Evolutionary conservation across 1,284 basidiomycete genomes (phyloP), one percentile per base, ranked within the genome.

Genomic region (Ceratobasidium sp.): DNA sequence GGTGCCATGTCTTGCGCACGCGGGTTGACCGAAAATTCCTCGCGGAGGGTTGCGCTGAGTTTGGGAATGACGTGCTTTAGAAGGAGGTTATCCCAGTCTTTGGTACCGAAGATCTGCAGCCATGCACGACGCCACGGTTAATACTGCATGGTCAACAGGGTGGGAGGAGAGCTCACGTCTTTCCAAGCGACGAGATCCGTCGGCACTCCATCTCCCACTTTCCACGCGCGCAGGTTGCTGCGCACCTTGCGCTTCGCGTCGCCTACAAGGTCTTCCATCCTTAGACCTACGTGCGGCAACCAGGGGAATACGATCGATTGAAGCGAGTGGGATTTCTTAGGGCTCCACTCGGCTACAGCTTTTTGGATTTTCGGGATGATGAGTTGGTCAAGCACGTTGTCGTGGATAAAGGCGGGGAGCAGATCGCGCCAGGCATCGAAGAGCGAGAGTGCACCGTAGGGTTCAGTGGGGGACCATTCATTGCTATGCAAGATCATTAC

Each of bases 361-460:
- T 89, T 88, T 51, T 88, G 86, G 1, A 99, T 85, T 80, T 98
- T 98, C 0, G 97, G 97, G 18, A 99, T 82, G 51, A 99, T 85
- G 33, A 99, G 88, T 80, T 99, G 97, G 78, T 98, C 95, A 72
- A 98, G 86, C 72, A 99, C 84, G 79, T 99, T 99, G 82, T 99
- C 96, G 54, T 87, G 87, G 74, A 99, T 89, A 81, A 98, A 99
- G 0, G 85, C 84, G 0, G 97, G 97, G 0, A 99, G 84, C 67
- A 97, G 87, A 0, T 87, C 84, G 1, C 88, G 87, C 97, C 97
- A 99, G 0, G 89, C 85, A 79, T 97, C 92, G 78, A 95, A 91
- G 0, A 99, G 83, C 46, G 86, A 87, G 38, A 98, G 88, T 3
- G 90, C 94, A 8, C 91, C 86, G 9, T 87, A 83, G 1, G 95